Percentiles rank a stretch among this genome's conserved stretches.
These are phyloP conservation scores for Colletotrichum filicis DNA, from an alignment of 2,329 filamentous ascomycete genomes.

Conservation along the genomic window DNA sequence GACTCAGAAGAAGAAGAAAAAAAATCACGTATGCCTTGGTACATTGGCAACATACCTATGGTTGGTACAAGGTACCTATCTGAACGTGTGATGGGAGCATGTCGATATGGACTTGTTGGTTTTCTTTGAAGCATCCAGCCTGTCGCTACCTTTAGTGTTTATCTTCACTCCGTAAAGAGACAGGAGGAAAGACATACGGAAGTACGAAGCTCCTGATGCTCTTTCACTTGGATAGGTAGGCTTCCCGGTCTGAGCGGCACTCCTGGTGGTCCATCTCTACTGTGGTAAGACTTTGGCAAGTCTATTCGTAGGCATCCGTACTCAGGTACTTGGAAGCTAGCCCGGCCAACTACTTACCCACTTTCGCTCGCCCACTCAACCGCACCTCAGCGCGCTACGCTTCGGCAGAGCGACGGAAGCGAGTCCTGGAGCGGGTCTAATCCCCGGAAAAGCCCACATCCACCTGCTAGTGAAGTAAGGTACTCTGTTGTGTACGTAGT, in stretches of 20 bases:
- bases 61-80: neutral
- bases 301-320: no score
- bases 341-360: neutral
- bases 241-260: neutral
- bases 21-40: neutral
- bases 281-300: no score
- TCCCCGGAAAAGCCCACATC: neutral
- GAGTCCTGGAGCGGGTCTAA: conserved; percentile 8
- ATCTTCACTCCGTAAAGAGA: no score
- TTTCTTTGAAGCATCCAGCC: neutral
- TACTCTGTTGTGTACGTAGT: no score
- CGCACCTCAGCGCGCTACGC: conserved; percentile 4
- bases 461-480: no score
- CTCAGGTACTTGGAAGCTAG: neutral
- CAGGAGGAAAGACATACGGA: neutral
- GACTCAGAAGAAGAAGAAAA: no score
- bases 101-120: neutral
- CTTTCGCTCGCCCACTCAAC: neutral
- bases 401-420: conserved; percentile 32
- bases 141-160: neutral
- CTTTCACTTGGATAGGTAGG: neutral
- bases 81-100: neutral
- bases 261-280: neutral
- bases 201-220: neutral
- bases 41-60: neutral